These are phyloP conservation scores for Microsporum canis DNA, from an alignment of 2,329 filamentous ascomycete species.

Conservation along the genomic window DNA sequence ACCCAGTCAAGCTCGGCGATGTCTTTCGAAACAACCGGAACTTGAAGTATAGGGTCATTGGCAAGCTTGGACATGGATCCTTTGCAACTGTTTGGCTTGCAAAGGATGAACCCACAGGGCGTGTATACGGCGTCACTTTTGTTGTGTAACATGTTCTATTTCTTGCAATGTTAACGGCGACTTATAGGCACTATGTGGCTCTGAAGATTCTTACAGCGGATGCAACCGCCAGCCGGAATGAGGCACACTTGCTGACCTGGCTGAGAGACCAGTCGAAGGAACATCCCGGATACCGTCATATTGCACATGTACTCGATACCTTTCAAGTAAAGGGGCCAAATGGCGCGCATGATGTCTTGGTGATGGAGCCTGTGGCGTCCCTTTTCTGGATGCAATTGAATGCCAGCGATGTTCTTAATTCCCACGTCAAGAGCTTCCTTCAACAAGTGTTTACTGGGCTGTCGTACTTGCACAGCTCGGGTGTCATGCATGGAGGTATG, in stretches of 20 bases:
- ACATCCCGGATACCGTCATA: conserved; percentile 14
- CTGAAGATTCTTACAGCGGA: conserved; percentile 1
- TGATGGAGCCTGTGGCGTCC: neutral
- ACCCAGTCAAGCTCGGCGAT: conserved; percentile 26
- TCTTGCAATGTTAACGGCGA: neutral
- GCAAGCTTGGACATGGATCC: conserved; percentile 29
- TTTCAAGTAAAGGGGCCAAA: conserved; percentile 36
- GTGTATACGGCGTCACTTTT: too few relatives aligned
- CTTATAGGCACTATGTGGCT: neutral
- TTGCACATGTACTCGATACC: conserved; percentile 28
- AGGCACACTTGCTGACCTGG: neutral
- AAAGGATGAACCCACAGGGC: conserved; percentile 17
- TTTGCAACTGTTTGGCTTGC: conserved; percentile 30
- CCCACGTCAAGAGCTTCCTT: neutral
- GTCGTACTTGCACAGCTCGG: conserved; percentile 6
- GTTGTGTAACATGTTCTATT: conserved; percentile 7
- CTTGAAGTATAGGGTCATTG: conserved; percentile 24
- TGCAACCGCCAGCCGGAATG: neutral
- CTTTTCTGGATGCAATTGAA: conserved; percentile 9
- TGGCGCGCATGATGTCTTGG: conserved; percentile 35
- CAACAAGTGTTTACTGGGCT: conserved; percentile 3
- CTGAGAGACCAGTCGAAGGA: conserved; percentile 9
- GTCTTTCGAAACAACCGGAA: conserved; percentile 18
- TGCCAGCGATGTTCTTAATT: neutral
- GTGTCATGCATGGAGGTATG: conserved; percentile 12